Percentiles rank a stretch among this genome's conserved stretches.
Evolutionary conservation across 2,329 filamentous ascomycete species (phyloP).

Genomic region (Venturiaceae sp.): DNA sequence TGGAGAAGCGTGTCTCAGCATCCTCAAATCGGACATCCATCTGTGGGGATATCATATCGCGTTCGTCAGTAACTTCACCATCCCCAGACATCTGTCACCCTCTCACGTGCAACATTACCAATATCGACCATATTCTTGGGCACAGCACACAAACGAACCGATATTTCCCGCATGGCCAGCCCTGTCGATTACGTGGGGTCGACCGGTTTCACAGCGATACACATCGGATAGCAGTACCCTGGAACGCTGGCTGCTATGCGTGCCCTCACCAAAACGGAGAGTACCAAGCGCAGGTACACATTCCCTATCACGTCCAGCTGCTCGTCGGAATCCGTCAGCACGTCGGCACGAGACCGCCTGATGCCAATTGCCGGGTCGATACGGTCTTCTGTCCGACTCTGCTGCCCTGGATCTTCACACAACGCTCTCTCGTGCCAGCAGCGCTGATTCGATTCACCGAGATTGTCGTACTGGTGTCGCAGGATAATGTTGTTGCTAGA

Average conservation of each 20-base stretch:
- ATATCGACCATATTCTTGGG: background rate
- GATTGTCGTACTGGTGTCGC: background rate
- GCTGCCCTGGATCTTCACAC: background rate
- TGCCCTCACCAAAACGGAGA: background rate
- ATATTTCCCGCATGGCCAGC: background rate
- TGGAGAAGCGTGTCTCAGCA: background rate
- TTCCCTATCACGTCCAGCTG: background rate
- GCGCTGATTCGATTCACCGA: background rate
- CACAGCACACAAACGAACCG: background rate
- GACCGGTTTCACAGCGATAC: background rate
- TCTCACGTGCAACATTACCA: background rate
- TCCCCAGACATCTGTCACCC: background rate
- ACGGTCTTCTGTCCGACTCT: background rate
- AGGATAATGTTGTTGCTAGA: background rate
- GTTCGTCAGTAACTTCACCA: background rate
- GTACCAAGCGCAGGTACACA: background rate
- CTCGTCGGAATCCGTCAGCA: background rate
- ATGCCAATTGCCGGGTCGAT: background rate
- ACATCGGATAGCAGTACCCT: background rate
- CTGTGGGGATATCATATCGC: background rate
- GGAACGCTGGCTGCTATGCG: too few species aligned
- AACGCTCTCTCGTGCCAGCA: background rate
- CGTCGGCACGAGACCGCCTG: background rate
- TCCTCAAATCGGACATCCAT: too few species aligned
- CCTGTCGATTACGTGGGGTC: background rate